Evolutionary conservation across 2,329 filamentous ascomycete species (phyloP), one percentile per base, ranked within the genome.

Genomic region (Decorospora gaudefroyi): DNA sequence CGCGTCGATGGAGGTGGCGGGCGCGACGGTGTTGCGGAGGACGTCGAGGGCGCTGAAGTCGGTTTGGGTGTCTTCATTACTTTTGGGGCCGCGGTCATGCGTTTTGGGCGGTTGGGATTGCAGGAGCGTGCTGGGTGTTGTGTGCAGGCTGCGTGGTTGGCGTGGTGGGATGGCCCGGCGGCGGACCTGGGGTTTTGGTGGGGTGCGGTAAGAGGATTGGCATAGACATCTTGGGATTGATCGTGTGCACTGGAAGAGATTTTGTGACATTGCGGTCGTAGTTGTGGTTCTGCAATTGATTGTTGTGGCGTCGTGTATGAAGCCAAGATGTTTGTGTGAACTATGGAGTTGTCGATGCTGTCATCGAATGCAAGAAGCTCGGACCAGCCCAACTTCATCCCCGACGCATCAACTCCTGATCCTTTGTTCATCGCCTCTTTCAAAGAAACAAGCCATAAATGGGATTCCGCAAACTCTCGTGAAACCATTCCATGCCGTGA

Each of bases 31-130:
- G 55, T 83, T 84, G 27, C 82, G 85, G 4, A 97, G 78, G 5
- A 99, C 85, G 67, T 99, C 85, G 53, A 97, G 78, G 10, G 80
- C 78, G 28, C 73, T 75, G 57, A 97, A 90, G 71, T 93, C 86
- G 2, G 84, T 86, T 57, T 82, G 81, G 1, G 83, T 85, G 35
- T 79, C 74, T 74, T 86, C 83, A 26, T 74, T 69, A 28, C 78
- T 82, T n/a, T 72, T 64, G 0, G 83, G 83, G 9, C 82, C 83
- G 41, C 84, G 82, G 63, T 85, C 80, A 60, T 71, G 77, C 19
- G 73, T 64, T 45, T 72, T 75, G 3, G 74, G 74, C 0, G 74
- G 66, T n/a, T 41, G 48, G 6, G 65, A 64, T n/a, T 61, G 57
- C 36, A 51, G 49, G 6, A 35, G 32, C 2, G 16, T 19, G 17